These are phyloP conservation scores for Epichloe sp. DNA, from an alignment of 2,329 filamentous ascomycete genomes.

Conservation along the genomic window DNA sequence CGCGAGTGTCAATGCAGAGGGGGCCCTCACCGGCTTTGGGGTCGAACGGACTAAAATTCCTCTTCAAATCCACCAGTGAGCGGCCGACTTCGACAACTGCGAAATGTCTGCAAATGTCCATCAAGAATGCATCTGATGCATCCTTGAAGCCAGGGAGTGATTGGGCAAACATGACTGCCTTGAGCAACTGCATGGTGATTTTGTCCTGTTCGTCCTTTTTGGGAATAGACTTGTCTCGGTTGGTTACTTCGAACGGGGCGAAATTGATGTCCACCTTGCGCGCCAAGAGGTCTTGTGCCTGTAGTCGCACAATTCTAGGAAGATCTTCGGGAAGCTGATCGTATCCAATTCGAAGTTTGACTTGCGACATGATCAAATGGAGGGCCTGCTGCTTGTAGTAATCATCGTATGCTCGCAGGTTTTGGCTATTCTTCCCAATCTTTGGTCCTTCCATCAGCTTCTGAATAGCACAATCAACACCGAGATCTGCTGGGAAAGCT, in stretches of 20 bases:
- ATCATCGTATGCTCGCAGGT: conserved; percentile 50
- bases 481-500: conserved; percentile 74
- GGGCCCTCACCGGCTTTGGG: conserved; percentile 77
- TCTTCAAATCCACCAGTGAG: conserved; percentile 69
- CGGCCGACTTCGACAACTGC: conserved; percentile 79
- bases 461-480: conserved; percentile 76
- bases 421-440: conserved; percentile 34
- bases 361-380: conserved; percentile 71
- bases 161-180: conserved; percentile 74
- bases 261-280: conserved; percentile 60
- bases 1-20: conserved; percentile 71
- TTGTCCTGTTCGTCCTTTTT: conserved; percentile 87
- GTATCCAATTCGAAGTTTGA: conserved; percentile 80
- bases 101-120: conserved; percentile 79
- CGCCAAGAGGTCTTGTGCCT: conserved; percentile 72
- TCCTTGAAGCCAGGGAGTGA: conserved; percentile 70
- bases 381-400: conserved; percentile 94
- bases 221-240: conserved; percentile 67
- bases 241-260: conserved; percentile 58
- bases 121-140: conserved; percentile 61
- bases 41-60: conserved; percentile 66
- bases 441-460: conserved; percentile 76
- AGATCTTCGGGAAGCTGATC: conserved; percentile 86
- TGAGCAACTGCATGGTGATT: conserved; percentile 73
- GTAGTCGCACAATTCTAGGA: conserved; percentile 67